Evolutionary conservation across 2,329 filamentous ascomycete species (phyloP).

Genomic region (Fusarium sp.): DNA sequence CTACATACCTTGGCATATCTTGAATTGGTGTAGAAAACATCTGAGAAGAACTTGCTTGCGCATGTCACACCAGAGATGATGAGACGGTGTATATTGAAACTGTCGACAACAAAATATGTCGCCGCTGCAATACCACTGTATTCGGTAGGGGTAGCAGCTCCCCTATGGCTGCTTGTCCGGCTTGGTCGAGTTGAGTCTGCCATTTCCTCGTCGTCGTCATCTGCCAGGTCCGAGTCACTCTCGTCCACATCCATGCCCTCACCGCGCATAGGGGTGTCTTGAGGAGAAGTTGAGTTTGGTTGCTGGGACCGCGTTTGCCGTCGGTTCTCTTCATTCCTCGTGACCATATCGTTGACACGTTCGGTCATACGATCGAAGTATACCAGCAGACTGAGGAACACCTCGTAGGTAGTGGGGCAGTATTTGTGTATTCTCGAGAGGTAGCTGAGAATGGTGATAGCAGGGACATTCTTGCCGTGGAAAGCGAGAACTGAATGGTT

Average conservation of each 20-base stretch:
- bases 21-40: constrained; percentile 99
- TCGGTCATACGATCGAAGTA: constrained; percentile 99
- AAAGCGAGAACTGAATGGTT: constrained; percentile 85
- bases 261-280: constrained; percentile 46
- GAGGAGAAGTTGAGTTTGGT: constrained; percentile 16
- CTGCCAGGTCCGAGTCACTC: constrained; percentile 61
- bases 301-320: constrained; percentile 37
- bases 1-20: constrained; percentile 92
- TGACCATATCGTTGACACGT: constrained; percentile 83
- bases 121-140: constrained; percentile 46
- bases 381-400: constrained; percentile 92
- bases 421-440: constrained; percentile 97
- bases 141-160: constrained; percentile 37
- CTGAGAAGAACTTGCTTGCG: constrained; percentile 98
- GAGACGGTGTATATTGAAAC: constrained; percentile 96
- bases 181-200: constrained; percentile 41
- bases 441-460: constrained; percentile 96
- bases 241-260: constrained; percentile 49
- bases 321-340: constrained; percentile 69
- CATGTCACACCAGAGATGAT: constrained; percentile 98
- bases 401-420: constrained; percentile 97
- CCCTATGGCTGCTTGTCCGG: constrained; percentile 34
- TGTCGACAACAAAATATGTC: constrained; percentile 91
- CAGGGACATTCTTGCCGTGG: constrained; percentile 97
- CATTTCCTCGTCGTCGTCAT: constrained; percentile 54